A percentile compares a stretch with the other conserved stretches of the same genome.
phyloP scores from a whole-genome alignment of 345 rosid species.

The Citropsis articulata region DNA sequence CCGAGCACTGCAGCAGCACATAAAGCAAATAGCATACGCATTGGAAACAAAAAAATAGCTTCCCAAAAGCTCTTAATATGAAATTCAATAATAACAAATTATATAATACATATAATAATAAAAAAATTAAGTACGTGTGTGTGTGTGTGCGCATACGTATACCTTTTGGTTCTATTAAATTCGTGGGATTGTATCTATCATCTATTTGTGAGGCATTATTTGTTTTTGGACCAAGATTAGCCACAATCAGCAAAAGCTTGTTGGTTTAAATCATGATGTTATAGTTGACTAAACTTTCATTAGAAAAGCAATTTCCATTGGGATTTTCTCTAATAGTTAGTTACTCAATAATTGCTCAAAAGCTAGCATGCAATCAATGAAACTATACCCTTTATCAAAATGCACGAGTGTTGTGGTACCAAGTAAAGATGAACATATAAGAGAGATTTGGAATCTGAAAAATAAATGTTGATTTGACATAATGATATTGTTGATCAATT shows the following conservation, averaged over 20 bases:
- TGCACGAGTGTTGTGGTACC: neutral
- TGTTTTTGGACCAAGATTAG: neutral
- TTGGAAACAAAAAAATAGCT: conserved; percentile 10
- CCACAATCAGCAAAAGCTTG: neutral
- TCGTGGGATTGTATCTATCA: neutral
- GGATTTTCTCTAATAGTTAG: neutral
- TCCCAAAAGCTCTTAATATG: neutral
- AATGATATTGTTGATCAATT: neutral
- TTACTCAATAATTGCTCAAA: conserved; percentile 11
- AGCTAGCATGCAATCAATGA: neutral
- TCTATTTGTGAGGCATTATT: neutral
- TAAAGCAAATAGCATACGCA: neutral
- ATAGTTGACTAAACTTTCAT: neutral
- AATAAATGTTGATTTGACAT: neutral
- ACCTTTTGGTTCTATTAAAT: neutral
- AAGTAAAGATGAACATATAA: neutral
- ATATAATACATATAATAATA: too few relatives aligned
- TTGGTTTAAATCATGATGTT: neutral
- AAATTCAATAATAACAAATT: neutral
- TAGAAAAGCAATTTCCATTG: neutral
- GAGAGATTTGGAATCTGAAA: neutral
- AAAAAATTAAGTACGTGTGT: too few relatives aligned
- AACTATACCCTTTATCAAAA: neutral
- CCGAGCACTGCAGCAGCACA: neutral
- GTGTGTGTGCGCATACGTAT: neutral